These are phyloP conservation scores for Mycena polygramma DNA, from an alignment of 768 basidiomycete species.

Conservation along the genomic window DNA sequence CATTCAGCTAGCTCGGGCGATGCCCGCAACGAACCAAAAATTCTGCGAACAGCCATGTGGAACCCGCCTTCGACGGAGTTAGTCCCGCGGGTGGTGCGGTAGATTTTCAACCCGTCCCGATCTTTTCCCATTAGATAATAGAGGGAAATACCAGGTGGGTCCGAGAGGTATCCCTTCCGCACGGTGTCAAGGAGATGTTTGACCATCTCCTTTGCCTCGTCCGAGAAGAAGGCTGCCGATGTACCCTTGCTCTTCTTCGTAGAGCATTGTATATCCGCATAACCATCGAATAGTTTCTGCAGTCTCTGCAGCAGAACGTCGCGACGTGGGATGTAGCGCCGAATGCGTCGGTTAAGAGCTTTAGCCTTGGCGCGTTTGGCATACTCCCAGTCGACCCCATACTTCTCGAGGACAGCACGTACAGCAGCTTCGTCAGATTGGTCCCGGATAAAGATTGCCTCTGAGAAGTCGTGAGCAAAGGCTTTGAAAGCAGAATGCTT, in stretches of 20 bases:
- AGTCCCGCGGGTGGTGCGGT: not conserved
- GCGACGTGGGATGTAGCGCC: not conserved
- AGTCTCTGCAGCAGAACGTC: not conserved
- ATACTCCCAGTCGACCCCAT: not conserved
- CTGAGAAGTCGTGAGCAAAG: not conserved
- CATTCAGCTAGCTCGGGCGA: not conserved
- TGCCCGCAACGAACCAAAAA: too few relatives aligned
- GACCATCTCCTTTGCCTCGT: not conserved
- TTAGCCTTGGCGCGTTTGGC: not conserved
- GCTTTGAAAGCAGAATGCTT: not conserved
- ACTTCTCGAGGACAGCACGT: not conserved
- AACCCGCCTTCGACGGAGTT: not conserved
- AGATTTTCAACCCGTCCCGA: not conserved
- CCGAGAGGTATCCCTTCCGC: not conserved
- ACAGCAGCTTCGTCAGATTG: not conserved
- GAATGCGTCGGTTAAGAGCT: not conserved
- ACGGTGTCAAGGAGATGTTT: not conserved
- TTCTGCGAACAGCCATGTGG: not conserved
- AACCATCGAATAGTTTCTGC: not conserved
- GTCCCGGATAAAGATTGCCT: not conserved
- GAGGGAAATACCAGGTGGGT: not conserved
- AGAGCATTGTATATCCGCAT: not conserved
- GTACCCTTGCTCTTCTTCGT: not conserved
- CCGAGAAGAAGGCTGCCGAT: not conserved
- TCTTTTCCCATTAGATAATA: slow-evolving; percentile 4